Percentiles rank a stretch among this genome's conserved stretches.
phyloP scores from a whole-genome alignment of 176 grass and related monocot species.

The Leersia perrieri region DNA sequence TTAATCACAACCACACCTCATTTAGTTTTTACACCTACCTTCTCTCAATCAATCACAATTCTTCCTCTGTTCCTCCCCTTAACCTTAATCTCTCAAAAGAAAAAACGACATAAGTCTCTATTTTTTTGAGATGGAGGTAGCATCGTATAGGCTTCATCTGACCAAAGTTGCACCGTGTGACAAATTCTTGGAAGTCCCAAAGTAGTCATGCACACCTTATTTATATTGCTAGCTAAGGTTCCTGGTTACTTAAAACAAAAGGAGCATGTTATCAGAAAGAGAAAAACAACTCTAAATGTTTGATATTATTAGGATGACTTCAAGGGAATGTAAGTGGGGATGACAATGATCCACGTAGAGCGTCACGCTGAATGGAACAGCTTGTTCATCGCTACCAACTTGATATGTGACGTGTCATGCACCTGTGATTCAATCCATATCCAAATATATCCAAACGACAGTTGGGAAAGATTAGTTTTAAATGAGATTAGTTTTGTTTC shows the following conservation, averaged over 20 bases:
- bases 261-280: neutral
- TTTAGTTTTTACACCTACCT: too few species aligned
- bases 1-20: too few species aligned
- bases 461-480: conserved; percentile 2
- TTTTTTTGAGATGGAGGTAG: too few species aligned
- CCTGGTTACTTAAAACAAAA: neutral
- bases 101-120: too few species aligned
- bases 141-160: too few species aligned
- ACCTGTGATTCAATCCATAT: conserved; percentile 2
- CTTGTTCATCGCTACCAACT: neutral
- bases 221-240: neutral
- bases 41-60: too few species aligned
- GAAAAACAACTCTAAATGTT: neutral
- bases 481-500: neutral
- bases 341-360: conserved; percentile 43
- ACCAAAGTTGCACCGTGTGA: too few species aligned
- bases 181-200: too few species aligned
- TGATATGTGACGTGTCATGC: conserved; percentile 12
- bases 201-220: neutral
- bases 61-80: too few species aligned
- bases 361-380: conserved; percentile 25
- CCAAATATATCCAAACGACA: neutral
- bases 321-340: conserved; percentile 15
- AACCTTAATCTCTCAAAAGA: too few species aligned
- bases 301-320: neutral